These are phyloP conservation scores for Serpula lacrymans DNA, from an alignment of 768 basidiomycete species.

Conservation along the genomic window DNA sequence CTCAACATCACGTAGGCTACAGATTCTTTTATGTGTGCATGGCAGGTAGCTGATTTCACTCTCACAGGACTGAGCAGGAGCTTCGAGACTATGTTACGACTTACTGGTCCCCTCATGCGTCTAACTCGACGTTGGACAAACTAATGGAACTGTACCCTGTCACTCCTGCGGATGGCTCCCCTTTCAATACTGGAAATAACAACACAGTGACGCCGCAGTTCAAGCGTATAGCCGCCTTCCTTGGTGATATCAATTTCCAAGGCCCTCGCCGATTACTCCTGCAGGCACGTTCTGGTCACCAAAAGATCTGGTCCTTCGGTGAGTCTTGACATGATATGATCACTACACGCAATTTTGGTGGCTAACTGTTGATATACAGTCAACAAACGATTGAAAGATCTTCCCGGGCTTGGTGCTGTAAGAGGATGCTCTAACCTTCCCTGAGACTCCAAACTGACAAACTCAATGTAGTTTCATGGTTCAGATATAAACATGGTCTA, in stretches of 20 bases:
- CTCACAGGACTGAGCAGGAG: constrained; percentile 18
- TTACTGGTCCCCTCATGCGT: constrained; percentile 20
- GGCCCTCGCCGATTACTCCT: too few relatives aligned
- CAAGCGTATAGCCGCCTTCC: too few relatives aligned
- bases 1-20: constrained; percentile 25
- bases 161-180: too few relatives aligned
- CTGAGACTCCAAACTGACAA: background rate
- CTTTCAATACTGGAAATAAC: too few relatives aligned
- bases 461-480: constrained; percentile 1
- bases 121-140: constrained; percentile 17
- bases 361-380: constrained; percentile 1
- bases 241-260: too few relatives aligned
- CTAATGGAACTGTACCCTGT: constrained; percentile 20
- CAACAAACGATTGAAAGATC: constrained; percentile 1
- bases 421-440: background rate
- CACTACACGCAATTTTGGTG: constrained; percentile 4
- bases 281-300: too few relatives aligned
- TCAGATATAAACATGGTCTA: constrained; percentile 6
- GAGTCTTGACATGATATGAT: background rate
- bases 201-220: too few relatives aligned
- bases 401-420: constrained; percentile 3
- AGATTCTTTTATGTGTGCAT: background rate
- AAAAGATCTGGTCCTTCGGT: constrained; percentile 9
- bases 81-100: constrained; percentile 11
- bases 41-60: background rate